Base-by-base conservation (phyloP, 1,284 basidiomycete genomes). In the Stygiomarasmius scandens region DNA sequence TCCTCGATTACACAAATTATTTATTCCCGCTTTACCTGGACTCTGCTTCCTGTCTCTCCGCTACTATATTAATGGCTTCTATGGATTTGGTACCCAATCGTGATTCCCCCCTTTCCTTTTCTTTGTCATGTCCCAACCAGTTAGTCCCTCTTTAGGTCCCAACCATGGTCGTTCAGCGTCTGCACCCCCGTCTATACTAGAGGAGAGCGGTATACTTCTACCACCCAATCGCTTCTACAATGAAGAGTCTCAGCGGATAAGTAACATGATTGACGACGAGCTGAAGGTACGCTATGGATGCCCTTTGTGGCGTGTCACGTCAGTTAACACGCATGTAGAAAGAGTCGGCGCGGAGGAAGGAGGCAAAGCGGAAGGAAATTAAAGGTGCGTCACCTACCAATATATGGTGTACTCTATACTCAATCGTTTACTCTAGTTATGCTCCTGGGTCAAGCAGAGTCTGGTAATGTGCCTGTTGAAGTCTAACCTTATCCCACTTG, bases 361-460 rank as follows among this genome's bases (percentile, higher is more conserved):
- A 83, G 60, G 73, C 74, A 24, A 69, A 77, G 62, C 74, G 73
- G 63, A 78, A 74, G 63, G 83, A 90, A 63, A 80, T 90, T 44
- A 90, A 88, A 83, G 87, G 88, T 86, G 61, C 52, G 76, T 65
- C n/a, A 19, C 12, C 22, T 10, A 24, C n/a, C 23, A 14, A 36
- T 49, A 25, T 43, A 34, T 22, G 4, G 14, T 19, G 29, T 45
- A 25, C 10, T 25, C 22, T 2, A 14, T 14, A 27, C n/a, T 27
- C n/a, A 24, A 9, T 11, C 6, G n/a, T 50, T 43, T 22, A 19
- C 24, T 38, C 20, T 68, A 85, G 83, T 85, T 11, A 81, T 89
- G 77, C 75, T 89, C 10, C 78, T 92, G 29, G 90, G 90, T 10
- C 90, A 92, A 67, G 88, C 89, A 58, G 89, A 91, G 73, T 89